These are phyloP conservation scores for Lagenaria siceraria DNA, from an alignment of 306 rosid genomes.

Conservation along the genomic window DNA sequence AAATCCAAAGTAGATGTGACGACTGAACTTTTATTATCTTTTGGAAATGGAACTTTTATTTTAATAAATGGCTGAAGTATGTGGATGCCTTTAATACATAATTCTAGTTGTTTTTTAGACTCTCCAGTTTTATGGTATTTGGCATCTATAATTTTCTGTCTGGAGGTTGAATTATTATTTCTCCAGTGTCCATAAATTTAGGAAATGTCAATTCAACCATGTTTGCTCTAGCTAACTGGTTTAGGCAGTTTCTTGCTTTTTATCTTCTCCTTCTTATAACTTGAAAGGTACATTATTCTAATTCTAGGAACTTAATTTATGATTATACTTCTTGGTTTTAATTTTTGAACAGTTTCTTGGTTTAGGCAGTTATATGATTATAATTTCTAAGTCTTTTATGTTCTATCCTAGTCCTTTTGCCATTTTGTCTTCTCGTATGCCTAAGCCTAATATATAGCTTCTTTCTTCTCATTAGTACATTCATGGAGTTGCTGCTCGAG, in stretches of 20 bases:
- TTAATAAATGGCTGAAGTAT: not conserved
- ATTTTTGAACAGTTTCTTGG: too few relatives aligned
- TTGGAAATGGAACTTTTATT: not conserved
- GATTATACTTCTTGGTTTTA: not conserved
- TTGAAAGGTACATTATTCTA: not conserved
- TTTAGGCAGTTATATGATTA: not conserved
- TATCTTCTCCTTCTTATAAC: not conserved
- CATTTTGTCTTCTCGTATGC: slow-evolving; percentile 1
- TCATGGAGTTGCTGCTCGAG: slow-evolving; percentile 94
- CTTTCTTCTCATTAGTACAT: slow-evolving; percentile 50
- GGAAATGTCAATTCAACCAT: not conserved
- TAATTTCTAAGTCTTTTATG: not conserved
- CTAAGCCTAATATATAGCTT: not conserved
- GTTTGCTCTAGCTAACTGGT: not conserved
- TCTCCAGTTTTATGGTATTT: not conserved
- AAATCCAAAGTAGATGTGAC: slow-evolving; percentile 3
- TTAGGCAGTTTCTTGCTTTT: not conserved
- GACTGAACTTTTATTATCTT: not conserved
- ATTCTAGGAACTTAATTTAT: not conserved
- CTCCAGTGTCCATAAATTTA: not conserved
- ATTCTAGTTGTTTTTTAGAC: not conserved
- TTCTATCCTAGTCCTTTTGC: not conserved
- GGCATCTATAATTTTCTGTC: not conserved
- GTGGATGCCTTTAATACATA: not conserved
- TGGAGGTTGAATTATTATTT: not conserved